Evolutionary conservation across 2,329 filamentous ascomycete species (phyloP), one percentile per base, ranked within the genome.

Genomic region (Pseudogymnoascus sp.): DNA sequence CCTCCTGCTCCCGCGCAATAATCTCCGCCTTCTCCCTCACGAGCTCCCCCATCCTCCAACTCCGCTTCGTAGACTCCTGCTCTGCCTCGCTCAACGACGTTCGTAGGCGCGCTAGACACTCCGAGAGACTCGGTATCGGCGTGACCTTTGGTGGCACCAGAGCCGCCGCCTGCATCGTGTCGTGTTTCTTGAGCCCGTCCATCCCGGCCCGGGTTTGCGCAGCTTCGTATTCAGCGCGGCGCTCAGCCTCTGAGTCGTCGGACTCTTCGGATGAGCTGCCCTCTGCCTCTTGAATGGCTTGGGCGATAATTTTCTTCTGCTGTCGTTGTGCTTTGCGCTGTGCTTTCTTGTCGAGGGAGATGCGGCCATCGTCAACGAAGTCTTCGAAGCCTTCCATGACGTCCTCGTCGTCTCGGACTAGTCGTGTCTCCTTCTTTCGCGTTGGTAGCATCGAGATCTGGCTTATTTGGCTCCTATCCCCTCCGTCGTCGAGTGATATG

Each of bases 371-470:
- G 40, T 94, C 89, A 7, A 94, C 90, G 68, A 90, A 96, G 61
- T 93, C 88, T 63, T 97, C 93, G 68, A 96, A 97, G 0, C 92
- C 92, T 75, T 97, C 94, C 37, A 89, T 90, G 0, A 97, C 82
- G 69, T 97, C 91, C 71, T 97, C 93, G 68, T 97, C 93, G 35
- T 97, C 92, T 41, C 81, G 83, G 5, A 92, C 82, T 1, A 97
- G 81, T 1, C 93, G 83, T 5, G 88, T 89, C 64, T 92, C 82
- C 66, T 88, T 84, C 68, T 86, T 84, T 65, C 84, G 84, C 15
- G 77, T 75, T 59, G 79, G 76, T 2, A 81, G 71, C 1, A 83
- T 75, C 21, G 68, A 71, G 2, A 69, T 57, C 31, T 67, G 60
- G 4, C 41, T 33, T 59, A 59, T 59, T 29, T 36, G 31, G 2